phyloP scores from a whole-genome alignment of 768 basidiomycete genomes.

The Lanmaoa rubissima region DNA sequence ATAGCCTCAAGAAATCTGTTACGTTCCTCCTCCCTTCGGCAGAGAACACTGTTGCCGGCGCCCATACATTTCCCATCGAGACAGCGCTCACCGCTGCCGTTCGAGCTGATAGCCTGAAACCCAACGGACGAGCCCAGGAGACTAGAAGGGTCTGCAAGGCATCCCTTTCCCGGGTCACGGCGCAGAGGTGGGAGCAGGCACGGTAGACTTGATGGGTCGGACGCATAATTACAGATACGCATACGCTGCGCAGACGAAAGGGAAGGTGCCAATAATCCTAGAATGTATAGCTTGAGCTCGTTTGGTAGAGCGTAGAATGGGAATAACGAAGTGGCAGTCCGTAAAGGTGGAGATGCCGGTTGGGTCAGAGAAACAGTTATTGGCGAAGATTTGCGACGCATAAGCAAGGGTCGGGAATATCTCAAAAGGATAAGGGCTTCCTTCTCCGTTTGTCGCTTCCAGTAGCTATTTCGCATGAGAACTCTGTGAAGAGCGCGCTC shows the following conservation, averaged over 20 bases:
- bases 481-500: constrained; percentile 35
- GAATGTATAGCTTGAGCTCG: constrained; percentile 56
- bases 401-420: constrained; percentile 47
- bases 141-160: constrained; percentile 22
- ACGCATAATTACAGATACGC: constrained; percentile 55
- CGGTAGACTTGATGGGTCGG: constrained; percentile 49
- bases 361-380: constrained; percentile 12
- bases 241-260: constrained; percentile 56
- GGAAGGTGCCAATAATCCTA: constrained; percentile 53
- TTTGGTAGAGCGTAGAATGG: constrained; percentile 48
- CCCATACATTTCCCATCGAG: constrained; percentile 42
- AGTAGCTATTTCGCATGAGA: constrained; percentile 47
- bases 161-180: constrained; percentile 15
- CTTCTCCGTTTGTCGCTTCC: constrained; percentile 42
- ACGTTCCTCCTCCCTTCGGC: constrained; percentile 43
- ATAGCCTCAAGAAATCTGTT: constrained; percentile 42
- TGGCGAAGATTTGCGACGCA: constrained; percentile 28
- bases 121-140: constrained; percentile 14
- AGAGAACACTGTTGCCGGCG: constrained; percentile 35
- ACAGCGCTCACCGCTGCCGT: constrained; percentile 25
- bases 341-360: constrained; percentile 11
- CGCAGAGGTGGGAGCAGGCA: constrained; percentile 35
- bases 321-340: constrained; percentile 24
- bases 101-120: constrained; percentile 2
- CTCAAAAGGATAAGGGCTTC: constrained; percentile 52